phyloP scores from a whole-genome alignment of 768 basidiomycete genomes.

The Russula emetica region DNA sequence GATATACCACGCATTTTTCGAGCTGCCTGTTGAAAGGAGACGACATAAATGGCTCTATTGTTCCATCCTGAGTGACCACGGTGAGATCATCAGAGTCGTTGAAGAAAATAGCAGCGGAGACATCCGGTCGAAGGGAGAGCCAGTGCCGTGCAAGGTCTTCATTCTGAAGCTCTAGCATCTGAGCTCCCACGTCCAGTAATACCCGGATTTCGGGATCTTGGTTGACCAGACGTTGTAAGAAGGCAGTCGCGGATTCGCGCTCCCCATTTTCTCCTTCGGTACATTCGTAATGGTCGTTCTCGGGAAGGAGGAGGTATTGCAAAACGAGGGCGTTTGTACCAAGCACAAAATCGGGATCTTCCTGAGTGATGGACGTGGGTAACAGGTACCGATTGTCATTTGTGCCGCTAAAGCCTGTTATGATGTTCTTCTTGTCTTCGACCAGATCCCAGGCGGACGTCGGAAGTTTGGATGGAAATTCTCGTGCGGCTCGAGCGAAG shows the following conservation, averaged over 20 bases:
- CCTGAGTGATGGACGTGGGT: conserved; percentile 37
- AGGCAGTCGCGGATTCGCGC: conserved; percentile 29
- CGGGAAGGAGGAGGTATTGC: conserved; percentile 37
- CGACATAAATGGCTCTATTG: conserved; percentile 35
- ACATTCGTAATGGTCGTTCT: conserved; percentile 40
- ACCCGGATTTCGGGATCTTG: conserved; percentile 43
- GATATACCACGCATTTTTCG: conserved; percentile 43
- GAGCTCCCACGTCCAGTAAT: conserved; percentile 53
- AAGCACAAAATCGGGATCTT: conserved; percentile 39
- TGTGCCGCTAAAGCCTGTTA: conserved; percentile 54
- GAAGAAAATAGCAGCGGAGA: conserved; percentile 44
- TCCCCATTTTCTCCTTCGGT: conserved; percentile 13
- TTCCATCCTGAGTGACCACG: conserved; percentile 39
- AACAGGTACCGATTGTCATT: conserved; percentile 44
- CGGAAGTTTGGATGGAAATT: conserved; percentile 45
- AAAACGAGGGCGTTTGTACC: conserved; percentile 49
- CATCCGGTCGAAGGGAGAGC: conserved; percentile 34
- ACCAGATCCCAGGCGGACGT: conserved; percentile 54
- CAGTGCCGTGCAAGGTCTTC: conserved; percentile 39
- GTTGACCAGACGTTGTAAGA: conserved; percentile 34
- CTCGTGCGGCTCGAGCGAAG: conserved; percentile 48
- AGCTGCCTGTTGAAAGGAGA: conserved; percentile 39
- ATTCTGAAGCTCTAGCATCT: conserved; percentile 51
- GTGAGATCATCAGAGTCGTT: conserved; percentile 35
- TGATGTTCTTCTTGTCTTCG: conserved; percentile 35